A percentile compares a stretch with the other conserved stretches of the same genome.
Evolutionary conservation across 2,329 filamentous ascomycete species (phyloP).

Genomic region (Mollisiaceae sp.): DNA sequence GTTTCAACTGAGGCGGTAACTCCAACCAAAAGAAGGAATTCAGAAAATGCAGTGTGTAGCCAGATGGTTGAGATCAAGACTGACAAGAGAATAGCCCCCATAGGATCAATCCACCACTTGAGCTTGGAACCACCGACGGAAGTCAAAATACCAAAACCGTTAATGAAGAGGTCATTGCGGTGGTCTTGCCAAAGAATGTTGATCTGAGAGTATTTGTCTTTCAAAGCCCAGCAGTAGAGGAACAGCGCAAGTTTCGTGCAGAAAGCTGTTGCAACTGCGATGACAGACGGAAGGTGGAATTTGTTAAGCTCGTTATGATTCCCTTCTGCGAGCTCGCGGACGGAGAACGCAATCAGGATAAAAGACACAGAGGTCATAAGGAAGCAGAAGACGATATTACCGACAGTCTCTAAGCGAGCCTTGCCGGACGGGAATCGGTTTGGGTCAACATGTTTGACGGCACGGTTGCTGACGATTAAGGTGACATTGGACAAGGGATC

Average conservation of each 20-base stretch:
- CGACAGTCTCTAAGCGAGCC: constrained; percentile 90
- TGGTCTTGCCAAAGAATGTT: constrained; percentile 96
- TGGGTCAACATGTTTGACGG: constrained; percentile 85
- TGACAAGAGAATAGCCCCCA: constrained; percentile 86
- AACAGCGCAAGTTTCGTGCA: constrained; percentile 83
- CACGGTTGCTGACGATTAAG: constrained; percentile 84
- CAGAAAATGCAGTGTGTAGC: constrained; percentile 82
- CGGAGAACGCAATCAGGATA: constrained; percentile 89
- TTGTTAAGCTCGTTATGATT: constrained; percentile 55
- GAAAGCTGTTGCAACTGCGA: constrained; percentile 86
- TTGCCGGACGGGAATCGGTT: constrained; percentile 90
- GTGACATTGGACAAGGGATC: constrained; percentile 90
- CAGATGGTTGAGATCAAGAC: constrained; percentile 79
- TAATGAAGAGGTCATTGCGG: constrained; percentile 96
- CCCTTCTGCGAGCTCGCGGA: constrained; percentile 67
- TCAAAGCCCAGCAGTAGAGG: constrained; percentile 88
- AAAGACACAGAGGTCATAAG: constrained; percentile 92
- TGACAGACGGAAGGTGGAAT: constrained; percentile 82
- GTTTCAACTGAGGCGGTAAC: constrained; percentile 84
- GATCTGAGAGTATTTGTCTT: constrained; percentile 90
- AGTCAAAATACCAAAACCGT: constrained; percentile 89
- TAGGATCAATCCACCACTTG: constrained; percentile 92
- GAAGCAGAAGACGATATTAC: constrained; percentile 96
- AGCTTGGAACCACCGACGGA: constrained; percentile 90
- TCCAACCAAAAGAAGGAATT: constrained; percentile 91